These are phyloP conservation scores for Diaporthe aspalathi DNA, from an alignment of 2,329 filamentous ascomycete species.

Conservation along the genomic window DNA sequence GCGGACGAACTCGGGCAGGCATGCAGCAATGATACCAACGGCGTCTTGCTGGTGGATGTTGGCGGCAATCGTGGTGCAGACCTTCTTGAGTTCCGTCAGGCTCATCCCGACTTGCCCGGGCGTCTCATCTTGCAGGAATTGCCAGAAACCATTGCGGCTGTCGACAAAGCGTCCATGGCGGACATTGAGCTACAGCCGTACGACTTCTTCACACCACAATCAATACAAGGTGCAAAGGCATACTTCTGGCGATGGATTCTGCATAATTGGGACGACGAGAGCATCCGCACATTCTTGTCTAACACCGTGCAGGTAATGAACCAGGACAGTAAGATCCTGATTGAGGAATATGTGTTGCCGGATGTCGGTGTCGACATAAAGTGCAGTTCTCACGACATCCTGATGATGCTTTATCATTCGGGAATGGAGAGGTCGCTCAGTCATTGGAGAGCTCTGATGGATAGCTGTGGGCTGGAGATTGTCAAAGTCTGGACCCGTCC, in stretches of 20 bases:
- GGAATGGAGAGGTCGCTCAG: conserved; percentile 18
- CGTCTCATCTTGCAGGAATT: conserved; percentile 14
- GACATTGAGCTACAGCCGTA: neutral
- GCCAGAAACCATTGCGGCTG: conserved; percentile 3
- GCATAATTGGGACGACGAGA: conserved; percentile 26
- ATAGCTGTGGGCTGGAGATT: conserved; percentile 7
- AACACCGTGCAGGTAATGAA: conserved; percentile 18
- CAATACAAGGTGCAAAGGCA: conserved; percentile 13
- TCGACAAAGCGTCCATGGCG: neutral
- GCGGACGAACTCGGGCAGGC: neutral
- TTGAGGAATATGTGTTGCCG: conserved; percentile 7
- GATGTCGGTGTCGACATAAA: conserved; percentile 6
- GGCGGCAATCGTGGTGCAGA: conserved; percentile 8
- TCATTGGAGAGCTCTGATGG: neutral
- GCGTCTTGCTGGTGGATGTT: neutral
- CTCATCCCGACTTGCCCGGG: neutral
- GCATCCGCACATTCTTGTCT: conserved; percentile 2
- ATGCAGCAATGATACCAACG: neutral
- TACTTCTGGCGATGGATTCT: conserved; percentile 28
- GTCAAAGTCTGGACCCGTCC: conserved; percentile 14
- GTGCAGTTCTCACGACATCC: conserved; percentile 4
- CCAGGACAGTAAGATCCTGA: conserved; percentile 4
- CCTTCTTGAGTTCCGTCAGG: conserved; percentile 1
- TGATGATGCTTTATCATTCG: conserved; percentile 12
- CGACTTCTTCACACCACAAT: conserved; percentile 29